These are phyloP conservation scores for Saprolegnia parasitica DNA, from an alignment of 352 stramenopile genomes.

Conservation along the genomic window DNA sequence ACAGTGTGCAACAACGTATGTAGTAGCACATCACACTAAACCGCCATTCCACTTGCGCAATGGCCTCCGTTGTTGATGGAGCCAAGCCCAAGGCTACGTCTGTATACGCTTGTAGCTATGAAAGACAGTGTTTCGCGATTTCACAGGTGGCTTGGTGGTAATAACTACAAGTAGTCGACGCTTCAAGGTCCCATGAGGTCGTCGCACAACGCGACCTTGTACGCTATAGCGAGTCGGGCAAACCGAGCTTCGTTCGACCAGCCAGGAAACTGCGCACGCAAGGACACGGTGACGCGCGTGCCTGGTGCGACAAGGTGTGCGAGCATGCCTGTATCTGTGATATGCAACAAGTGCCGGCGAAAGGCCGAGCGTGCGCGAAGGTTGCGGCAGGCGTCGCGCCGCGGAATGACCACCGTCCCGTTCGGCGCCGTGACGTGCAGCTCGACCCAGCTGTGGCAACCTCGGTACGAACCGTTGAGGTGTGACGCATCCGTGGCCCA, in stretches of 20 bases:
- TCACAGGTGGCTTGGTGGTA: no score
- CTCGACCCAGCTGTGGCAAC: neutral
- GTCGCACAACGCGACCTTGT: no score
- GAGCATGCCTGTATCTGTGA: neutral
- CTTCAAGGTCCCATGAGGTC: no score
- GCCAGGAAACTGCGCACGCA: neutral
- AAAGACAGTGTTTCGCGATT: no score
- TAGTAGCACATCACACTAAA: no score
- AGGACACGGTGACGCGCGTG: neutral
- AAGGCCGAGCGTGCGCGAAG: neutral
- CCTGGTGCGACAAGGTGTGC: neutral
- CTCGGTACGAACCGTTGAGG: constrained; percentile 3
- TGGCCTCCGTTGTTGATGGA: no score
- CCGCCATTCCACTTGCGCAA: no score
- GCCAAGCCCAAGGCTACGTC: no score
- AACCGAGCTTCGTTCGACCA: neutral
- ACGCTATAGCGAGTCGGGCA: neutral
- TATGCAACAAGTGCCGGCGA: neutral
- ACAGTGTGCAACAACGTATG: no score
- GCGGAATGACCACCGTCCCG: neutral
- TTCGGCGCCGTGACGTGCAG: neutral
- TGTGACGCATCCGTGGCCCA: neutral
- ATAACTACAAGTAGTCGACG: no score
- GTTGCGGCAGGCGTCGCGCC: neutral
- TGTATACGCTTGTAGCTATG: no score